These are phyloP conservation scores for Pestalotiopsis sp. DNA, from an alignment of 2,329 filamentous ascomycete species.

Conservation along the genomic window DNA sequence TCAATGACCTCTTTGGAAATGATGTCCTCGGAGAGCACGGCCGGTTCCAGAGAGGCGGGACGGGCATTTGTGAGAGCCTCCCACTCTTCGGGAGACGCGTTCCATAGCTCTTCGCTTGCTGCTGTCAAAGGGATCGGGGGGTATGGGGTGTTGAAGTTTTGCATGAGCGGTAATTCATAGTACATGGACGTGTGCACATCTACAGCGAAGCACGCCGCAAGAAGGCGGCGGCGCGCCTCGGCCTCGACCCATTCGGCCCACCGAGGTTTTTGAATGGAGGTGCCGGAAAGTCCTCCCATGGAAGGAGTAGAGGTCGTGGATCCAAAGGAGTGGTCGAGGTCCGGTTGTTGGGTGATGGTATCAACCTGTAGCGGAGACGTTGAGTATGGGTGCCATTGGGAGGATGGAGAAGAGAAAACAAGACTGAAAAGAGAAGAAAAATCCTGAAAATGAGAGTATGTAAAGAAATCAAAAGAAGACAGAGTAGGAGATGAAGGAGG, in stretches of 20 bases:
- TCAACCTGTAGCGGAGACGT: conserved; percentile 43
- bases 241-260: conserved; percentile 57
- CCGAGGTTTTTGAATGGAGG: conserved; percentile 33
- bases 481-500: conserved; percentile 34
- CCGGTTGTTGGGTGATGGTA: conserved; percentile 29
- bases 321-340: conserved; percentile 19
- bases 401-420: conserved; percentile 33
- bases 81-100: conserved; percentile 52
- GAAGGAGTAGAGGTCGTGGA: conserved; percentile 24
- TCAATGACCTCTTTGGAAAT: conserved; percentile 40
- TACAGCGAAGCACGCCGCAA: conserved; percentile 59
- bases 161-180: conserved; percentile 49
- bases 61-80: conserved; percentile 33
- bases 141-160: conserved; percentile 36
- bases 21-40: conserved; percentile 31
- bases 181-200: conserved; percentile 60
- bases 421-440: conserved; percentile 30
- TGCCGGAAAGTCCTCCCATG: conserved; percentile 18
- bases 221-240: conserved; percentile 56
- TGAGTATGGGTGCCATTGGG: conserved; percentile 36
- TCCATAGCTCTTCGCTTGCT: conserved; percentile 51
- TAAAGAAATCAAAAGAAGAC: conserved; percentile 32
- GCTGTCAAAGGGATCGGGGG: conserved; percentile 51
- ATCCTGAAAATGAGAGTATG: conserved; percentile 35
- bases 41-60: conserved; percentile 30